phyloP scores from a whole-genome alignment of 805 yeast species.

The Saccharomycopsis javanensis region DNA sequence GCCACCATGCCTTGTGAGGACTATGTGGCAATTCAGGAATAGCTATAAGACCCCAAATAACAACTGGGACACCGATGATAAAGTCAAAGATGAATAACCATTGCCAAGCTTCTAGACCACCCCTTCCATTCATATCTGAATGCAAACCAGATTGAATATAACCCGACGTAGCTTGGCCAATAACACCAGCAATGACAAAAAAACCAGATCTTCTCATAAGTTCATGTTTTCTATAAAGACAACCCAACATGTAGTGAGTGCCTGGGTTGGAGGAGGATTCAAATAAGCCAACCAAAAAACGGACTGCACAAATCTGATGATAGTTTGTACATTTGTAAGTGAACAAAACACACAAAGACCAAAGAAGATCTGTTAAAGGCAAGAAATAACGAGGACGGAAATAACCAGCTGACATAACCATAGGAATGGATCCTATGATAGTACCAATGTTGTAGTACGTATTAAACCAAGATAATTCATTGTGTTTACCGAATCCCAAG shows the following conservation, averaged over 20 bases:
- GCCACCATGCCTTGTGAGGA: slow-evolving; percentile 41
- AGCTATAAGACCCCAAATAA: slow-evolving; percentile 32
- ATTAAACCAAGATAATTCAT: slow-evolving; percentile 52
- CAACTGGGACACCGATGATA: slow-evolving; percentile 31
- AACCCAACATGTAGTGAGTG: slow-evolving; percentile 48
- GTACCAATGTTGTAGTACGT: slow-evolving; percentile 51
- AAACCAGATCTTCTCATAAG: slow-evolving; percentile 52
- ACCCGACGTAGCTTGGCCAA: slow-evolving; percentile 55
- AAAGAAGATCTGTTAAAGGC: slow-evolving; percentile 49
- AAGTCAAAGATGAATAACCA: slow-evolving; percentile 68
- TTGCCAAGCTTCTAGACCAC: slow-evolving; percentile 57
- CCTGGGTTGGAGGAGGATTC: slow-evolving; percentile 62
- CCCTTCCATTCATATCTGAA: slow-evolving; percentile 36
- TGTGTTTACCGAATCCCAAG: slow-evolving; percentile 42
- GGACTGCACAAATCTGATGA: slow-evolving; percentile 45
- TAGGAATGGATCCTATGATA: slow-evolving; percentile 53
- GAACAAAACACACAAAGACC: slow-evolving; percentile 58
- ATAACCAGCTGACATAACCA: slow-evolving; percentile 26
- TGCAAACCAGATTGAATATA: slow-evolving; percentile 50
- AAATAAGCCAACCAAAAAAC: slow-evolving; percentile 60
- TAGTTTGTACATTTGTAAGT: slow-evolving; percentile 41
- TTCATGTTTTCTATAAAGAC: slow-evolving; percentile 49
- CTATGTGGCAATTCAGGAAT: slow-evolving; percentile 53
- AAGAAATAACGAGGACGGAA: slow-evolving; percentile 20
- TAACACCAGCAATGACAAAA: slow-evolving; percentile 51